Evolutionary conservation across 352 stramenopile genomes (phyloP).

Genomic region (Pythium chondricola): DNA sequence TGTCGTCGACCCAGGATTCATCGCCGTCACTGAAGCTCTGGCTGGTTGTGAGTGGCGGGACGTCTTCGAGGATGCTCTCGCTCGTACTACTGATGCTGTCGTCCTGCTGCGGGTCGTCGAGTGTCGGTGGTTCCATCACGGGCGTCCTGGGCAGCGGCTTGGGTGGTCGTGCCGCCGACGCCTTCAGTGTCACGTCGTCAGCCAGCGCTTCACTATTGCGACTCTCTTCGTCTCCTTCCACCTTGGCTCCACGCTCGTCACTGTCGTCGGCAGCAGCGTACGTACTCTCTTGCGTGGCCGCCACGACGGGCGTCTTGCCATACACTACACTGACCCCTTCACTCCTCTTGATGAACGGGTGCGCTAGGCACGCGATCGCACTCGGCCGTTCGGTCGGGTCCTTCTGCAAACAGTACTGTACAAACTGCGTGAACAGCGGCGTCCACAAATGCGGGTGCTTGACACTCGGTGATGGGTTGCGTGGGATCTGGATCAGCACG

Average conservation of each 20-base stretch:
- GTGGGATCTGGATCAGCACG: constrained; percentile 68
- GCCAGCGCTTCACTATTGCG: constrained; percentile 11
- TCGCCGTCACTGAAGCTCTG: background rate
- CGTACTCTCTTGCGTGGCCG: background rate
- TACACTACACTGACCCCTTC: constrained; percentile 19
- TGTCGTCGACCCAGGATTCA: no score
- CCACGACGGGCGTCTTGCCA: constrained; percentile 1
- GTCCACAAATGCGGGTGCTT: constrained; percentile 73
- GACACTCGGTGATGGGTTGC: constrained; percentile 76
- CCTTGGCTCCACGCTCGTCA: background rate
- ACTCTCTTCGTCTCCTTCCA: constrained; percentile 4
- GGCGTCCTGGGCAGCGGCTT: background rate
- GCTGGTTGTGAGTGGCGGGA: constrained; percentile 1
- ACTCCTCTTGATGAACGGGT: constrained; percentile 77
- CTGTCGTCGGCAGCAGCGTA: background rate
- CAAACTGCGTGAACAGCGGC: constrained; percentile 73
- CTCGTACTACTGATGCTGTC: no score
- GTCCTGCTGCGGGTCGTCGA: no score
- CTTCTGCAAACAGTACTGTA: constrained; percentile 78
- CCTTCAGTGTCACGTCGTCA: constrained; percentile 18
- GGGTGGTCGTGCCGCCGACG: background rate
- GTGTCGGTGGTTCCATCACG: no score
- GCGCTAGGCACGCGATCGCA: constrained; percentile 85
- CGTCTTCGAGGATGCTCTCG: no score
- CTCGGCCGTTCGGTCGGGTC: constrained; percentile 64